These are phyloP conservation scores for Chlorella vulgaris DNA, from an alignment of 139 green algal genomes.

Conservation along the genomic window DNA sequence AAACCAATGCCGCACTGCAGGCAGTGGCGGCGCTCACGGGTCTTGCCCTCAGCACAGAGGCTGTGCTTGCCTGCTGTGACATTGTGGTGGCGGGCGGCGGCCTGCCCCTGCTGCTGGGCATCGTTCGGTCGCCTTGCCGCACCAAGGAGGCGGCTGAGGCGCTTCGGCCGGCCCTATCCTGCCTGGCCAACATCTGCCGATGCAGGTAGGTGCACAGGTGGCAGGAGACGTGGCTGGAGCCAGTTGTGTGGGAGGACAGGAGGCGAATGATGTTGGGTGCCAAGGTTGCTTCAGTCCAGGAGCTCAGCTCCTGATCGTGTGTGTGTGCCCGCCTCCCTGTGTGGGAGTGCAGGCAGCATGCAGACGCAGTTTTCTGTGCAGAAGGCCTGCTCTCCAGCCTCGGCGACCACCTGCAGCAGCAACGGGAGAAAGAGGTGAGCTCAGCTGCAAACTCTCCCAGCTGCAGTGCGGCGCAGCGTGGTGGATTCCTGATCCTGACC, in stretches of 20 bases:
- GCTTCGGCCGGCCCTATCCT: constrained; percentile 6
- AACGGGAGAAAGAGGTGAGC: constrained; percentile 10
- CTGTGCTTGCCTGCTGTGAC: constrained; percentile 24
- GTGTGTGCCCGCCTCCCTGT: too few relatives aligned
- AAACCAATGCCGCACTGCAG: background rate
- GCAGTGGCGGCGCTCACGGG: constrained; percentile 2
- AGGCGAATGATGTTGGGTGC: background rate
- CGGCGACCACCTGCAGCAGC: constrained; percentile 30
- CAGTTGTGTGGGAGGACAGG: background rate
- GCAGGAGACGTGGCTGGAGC: background rate
- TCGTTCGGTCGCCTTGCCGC: background rate
- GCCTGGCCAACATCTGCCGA: constrained; percentile 31
- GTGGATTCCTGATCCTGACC: too few relatives aligned
- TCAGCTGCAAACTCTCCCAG: background rate
- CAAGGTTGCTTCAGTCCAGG: too few relatives aligned
- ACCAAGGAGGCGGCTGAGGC: constrained; percentile 25
- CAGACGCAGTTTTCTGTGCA: constrained; percentile 6
- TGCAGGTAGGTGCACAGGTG: background rate
- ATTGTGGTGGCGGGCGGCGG: constrained; percentile 22
- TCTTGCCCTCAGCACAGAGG: constrained; percentile 28
- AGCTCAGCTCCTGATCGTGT: too few relatives aligned
- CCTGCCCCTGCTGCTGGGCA: constrained; percentile 18
- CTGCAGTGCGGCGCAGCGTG: too few relatives aligned
- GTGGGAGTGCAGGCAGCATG: constrained; percentile 21
- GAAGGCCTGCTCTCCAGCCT: constrained; percentile 14